Evolutionary conservation across 2,329 filamentous ascomycete genomes (phyloP), one percentile per base, ranked within the genome.

Genomic region (Thelonectria blattea): DNA sequence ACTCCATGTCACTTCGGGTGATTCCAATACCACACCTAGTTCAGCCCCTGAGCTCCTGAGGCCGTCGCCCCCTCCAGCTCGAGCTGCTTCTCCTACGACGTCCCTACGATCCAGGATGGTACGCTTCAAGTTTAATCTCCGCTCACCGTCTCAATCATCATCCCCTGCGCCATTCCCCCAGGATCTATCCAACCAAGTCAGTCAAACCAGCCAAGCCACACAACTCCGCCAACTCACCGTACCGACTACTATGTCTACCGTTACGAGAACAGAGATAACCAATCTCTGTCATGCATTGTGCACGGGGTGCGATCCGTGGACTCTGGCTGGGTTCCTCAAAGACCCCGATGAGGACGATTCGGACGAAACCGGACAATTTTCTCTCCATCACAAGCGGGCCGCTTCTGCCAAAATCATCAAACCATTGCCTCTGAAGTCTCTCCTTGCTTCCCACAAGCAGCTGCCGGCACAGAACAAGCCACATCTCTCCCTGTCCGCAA

Each of bases 401-500:
- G 9, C 9, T 3, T 24, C 32, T 7, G 14, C 9, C 2, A 27
- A 41, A 22, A 41, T 51, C 22, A 41, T 51, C 18, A 27, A 42
- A 17, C 18, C 49, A 27, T 10, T 41, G 3, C n/a, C 49, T 41
- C 32, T 51, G 3, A 51, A 51, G 14, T 41, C 27, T 22, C 12
- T 50, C 15, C 32, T 50, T 32, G n/a, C 32, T 2, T 24, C 12
- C 6, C 3, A 18, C 32, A 50, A 9, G 22, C 4, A 39, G 12
- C 3, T 11, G 22, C 20, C 12, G 3, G 15, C 3, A 6, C 15
- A 30, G n/a, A 17, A 30, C 8, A 56, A 22, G 3, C 9, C 53
- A 3, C 34, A 30, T 24, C 27, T 50, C 10, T 9, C 20, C 20
- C 53, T 56, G 6, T 56, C 53, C 11, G 53, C 53, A 17, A 56